Conservation (phyloP, 2,329 filamentous ascomycete genomes). For the Penicillium crustosum region DNA sequence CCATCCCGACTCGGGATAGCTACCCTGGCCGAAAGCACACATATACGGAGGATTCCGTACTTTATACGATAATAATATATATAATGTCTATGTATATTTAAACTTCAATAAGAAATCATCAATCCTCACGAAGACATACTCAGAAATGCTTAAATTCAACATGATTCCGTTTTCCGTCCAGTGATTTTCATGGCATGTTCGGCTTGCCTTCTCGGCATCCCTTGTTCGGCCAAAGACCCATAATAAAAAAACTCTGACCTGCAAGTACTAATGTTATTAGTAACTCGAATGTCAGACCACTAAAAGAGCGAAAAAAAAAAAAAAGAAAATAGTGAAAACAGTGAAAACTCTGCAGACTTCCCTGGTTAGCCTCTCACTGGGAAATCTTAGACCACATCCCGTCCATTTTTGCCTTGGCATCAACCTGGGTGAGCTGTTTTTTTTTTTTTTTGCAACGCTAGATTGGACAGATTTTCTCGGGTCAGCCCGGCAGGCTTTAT, state of each 20-base stretch:
- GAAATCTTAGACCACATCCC: constrained; percentile 2
- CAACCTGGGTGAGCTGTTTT: neutral
- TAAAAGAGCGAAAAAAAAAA: neutral
- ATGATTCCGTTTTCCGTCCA: neutral
- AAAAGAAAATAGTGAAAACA: neutral
- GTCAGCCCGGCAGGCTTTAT: neutral
- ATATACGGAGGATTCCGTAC: neutral
- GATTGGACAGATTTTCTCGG: neutral
- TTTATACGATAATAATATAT: neutral
- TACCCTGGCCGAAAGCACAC: neutral
- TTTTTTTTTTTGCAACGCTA: neutral
- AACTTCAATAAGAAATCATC: no score
- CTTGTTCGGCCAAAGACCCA: constrained; percentile 10
- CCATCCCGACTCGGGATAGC: constrained; percentile 15
- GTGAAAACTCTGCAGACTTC: neutral
- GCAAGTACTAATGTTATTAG: neutral
- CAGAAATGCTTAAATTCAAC: neutral
- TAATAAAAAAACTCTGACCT: constrained; percentile 12
- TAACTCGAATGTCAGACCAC: constrained; percentile 8
- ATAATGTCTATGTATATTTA: neutral
- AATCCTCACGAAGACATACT: neutral
- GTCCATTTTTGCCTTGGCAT: neutral
- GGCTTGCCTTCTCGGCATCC: constrained; percentile 5
- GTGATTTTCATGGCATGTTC: neutral
- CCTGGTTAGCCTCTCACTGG: neutral